Base-by-base conservation (phyloP, 345 rosid genomes). In the Eucalyptus paniculata region DNA sequence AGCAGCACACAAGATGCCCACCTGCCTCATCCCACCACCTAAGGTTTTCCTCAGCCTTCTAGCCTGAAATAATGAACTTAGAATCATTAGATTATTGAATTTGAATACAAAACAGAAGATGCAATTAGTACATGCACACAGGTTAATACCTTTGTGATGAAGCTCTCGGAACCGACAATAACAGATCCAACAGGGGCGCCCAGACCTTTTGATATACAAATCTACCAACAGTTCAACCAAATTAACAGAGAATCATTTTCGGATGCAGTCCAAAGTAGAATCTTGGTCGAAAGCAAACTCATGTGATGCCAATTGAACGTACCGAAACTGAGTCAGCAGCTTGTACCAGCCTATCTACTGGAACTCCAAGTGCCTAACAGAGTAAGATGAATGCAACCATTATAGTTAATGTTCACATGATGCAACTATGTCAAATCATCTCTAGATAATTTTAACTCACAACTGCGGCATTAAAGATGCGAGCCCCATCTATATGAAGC, bases 401-500 rank as follows among this genome's bases (percentile, higher is more conserved):
- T 34, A 65, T 2, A 17, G 4, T 47, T 60, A 42, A 45, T 21
- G 32, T 42, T 30, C 11, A 88, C 82, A n/a, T 50, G 21, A 87
- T 42, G 45, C 32, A 19, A 28, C 60, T 53, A 60, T 30, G 34
- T 50, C n/a, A 86, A 42, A 26, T 72, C 85, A 62, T 26, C 87
- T 91, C 49, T 72, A 94, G 83, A 77, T 77, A 40, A 77, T 21
- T 77, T 11, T 50, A 3, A 86, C 99, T 96, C 90, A 96, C 99
- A 88, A 92, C 88, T 86, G 99, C 92, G 32, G 99, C 99, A 92
- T 96, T 98, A 94, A 97, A 97, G 91, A 98, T 95, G 86, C 97
- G 96, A 94, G 99, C 99, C 60, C 99, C 99, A 6, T 98, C 99
- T 24, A 98, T 96, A 88, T 98, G 99, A 94, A 97, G 97, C 94